These are phyloP conservation scores for Stylosanthes scabra DNA, from an alignment of 331 rosid species.

Conservation along the genomic window DNA sequence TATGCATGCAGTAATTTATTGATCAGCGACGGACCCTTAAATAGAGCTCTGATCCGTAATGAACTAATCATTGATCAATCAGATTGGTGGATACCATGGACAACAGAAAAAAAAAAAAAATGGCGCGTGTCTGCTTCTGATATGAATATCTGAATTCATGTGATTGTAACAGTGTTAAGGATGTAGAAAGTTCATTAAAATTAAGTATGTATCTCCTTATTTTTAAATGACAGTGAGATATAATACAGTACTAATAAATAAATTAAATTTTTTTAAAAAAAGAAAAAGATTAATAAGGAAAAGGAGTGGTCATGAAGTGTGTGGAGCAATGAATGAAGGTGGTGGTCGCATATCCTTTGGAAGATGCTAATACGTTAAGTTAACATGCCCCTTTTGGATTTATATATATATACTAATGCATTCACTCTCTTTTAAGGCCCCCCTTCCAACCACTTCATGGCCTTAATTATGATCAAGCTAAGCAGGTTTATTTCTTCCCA, in stretches of 20 bases:
- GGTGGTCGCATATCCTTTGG: conserved; percentile 47
- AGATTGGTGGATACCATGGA: no score
- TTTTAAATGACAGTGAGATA: no score
- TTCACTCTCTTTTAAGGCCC: conserved; percentile 19
- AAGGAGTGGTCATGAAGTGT: conserved; percentile 11
- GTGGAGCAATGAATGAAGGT: conserved; percentile 40
- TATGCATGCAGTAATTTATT: no score
- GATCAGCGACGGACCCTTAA: no score
- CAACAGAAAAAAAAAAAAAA: no score
- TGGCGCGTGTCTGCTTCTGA: background rate
- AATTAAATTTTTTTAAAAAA: background rate
- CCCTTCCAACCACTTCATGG: background rate
- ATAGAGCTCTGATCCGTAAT: no score
- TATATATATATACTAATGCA: background rate
- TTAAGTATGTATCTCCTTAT: background rate
- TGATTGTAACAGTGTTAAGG: background rate
- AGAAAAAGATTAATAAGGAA: background rate
- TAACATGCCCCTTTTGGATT: background rate
- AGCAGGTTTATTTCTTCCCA: background rate
- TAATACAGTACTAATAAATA: no score
- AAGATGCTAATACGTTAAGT: conserved; percentile 32
- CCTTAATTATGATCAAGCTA: background rate
- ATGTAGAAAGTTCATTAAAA: background rate
- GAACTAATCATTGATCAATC: no score
- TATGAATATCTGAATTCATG: background rate